Base-by-base conservation (phyloP, 2,329 filamentous ascomycete genomes). In the Talaromyces funiculosus region DNA sequence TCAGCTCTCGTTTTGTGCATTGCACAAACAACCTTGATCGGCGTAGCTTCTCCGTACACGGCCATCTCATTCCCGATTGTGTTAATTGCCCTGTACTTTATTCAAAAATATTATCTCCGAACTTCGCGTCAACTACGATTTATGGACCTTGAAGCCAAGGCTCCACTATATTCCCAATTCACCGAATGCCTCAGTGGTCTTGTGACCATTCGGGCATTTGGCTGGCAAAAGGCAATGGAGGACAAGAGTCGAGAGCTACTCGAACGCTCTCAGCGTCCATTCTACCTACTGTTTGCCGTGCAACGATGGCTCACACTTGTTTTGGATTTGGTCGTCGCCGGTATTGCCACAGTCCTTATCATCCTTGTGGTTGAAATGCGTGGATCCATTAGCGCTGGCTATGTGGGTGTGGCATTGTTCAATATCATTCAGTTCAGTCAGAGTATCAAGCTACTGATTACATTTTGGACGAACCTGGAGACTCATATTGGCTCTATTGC, bases 141-240 rank as follows among this genome's bases (percentile, higher is more conserved):
- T 20, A 69, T 88, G 10, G 85, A 87, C 49, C 77, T 88, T 0
- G 85, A 88, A 67, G 79, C 82, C 1, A 86, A 87, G 64, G 80
- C 81, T 0, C 84, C 84, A 0, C 71, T 86, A 0, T 85, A 83
- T 72, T 82, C 77, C 16, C 75, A 85, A 62, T 86, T 86, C 64
- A 75, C 81, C 22, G 83, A 86, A 63, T 82, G 80, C 2, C 76
- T 85, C 43, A 78, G 78, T 35, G 84, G 84, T 0, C 67, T 86
- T 0, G 74, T 77, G 0, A 86, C 84, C 0, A 76, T 86, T 26
- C 78, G 83, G 9, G 81, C 84, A 1, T 86, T 84, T 62, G 78
- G 80, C 1, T 86, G 82, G 83, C 73, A 79, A n/a, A 63, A 70
- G 0, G 67, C 70, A 5, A 75, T 79, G 58, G 71, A 78, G 16